Base-by-base conservation (phyloP, 768 basidiomycete genomes). In the Auricularia sp. region DNA sequence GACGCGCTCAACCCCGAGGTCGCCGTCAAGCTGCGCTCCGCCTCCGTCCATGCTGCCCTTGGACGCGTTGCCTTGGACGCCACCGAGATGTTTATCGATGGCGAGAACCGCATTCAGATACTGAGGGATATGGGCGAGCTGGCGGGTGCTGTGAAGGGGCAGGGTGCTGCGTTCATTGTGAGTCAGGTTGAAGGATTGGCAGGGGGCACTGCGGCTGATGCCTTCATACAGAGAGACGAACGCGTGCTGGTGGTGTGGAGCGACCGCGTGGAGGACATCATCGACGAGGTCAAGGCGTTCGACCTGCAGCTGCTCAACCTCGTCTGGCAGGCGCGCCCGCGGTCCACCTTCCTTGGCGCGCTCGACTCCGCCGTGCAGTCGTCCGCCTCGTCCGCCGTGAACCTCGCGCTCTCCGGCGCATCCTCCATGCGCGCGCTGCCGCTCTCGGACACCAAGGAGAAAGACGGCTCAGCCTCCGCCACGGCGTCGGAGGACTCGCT, bases 221-320 rank as follows among this genome's bases (percentile, higher is more conserved):
- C 36, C 16, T 42, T 8, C 3, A 1, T 42, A 16, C 21, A 64
- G 64, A 6, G 64, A 7, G 64, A 64, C 42, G 64, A 64, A 44
- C 64, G 64, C 2, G 59, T 64, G 33, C 58, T 64, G 56, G 42
- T 64, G 36, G 64, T 64, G 0, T 64, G 64, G 64, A 61, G 59
- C 35, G 64, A 64, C 36, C 60, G 58, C 8, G 64, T 64, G 12
- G 64, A 64, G 58, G 59, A 64, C 23, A 64, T 64, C 43, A 61
- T 64, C 23, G 74, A 79, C 60, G 78, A 74, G 36, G 77, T 74
- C 61, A 76, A 76, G 66, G 82, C 83, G 67, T 81, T 85, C 63
- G 84, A 85, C 67, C 80, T 83, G 29, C 86, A 86, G 68, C 79
- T 93, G 71, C 90, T 93, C 77, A 84, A 85, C 47, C 47, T 51